Evolutionary conservation across 2,329 filamentous ascomycete genomes (phyloP).

Genomic region (Clarireedia sp.): DNA sequence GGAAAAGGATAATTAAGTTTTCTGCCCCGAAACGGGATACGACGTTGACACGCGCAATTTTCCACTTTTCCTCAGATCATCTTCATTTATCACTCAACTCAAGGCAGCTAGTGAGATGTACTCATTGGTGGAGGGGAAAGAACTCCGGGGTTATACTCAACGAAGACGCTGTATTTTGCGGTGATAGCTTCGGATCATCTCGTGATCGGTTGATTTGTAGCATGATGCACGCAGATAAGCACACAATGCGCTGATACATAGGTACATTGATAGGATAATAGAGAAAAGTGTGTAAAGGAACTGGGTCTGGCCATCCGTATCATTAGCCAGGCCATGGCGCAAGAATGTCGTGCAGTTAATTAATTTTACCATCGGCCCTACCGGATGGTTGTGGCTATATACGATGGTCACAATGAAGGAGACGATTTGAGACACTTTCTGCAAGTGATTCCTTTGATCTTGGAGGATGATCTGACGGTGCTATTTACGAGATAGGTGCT

Average conservation of each 20-base stretch:
- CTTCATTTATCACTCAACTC: background rate
- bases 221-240: background rate
- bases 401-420: background rate
- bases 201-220: background rate
- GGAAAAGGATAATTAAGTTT: background rate
- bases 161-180: background rate
- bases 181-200: background rate
- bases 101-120: background rate
- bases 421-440: background rate
- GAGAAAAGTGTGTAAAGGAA: background rate
- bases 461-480: background rate
- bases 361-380: background rate
- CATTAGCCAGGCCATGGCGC: background rate
- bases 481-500: background rate
- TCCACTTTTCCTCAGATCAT: background rate
- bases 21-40: background rate
- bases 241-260: background rate
- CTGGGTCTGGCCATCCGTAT: background rate
- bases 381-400: background rate
- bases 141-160: background rate
- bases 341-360: constrained; percentile 1
- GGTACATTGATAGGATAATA: background rate
- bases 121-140: background rate
- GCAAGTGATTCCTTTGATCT: background rate
- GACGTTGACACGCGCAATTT: background rate